Conservation (phyloP, 768 basidiomycete species). For the Clavaria fumosa region DNA sequence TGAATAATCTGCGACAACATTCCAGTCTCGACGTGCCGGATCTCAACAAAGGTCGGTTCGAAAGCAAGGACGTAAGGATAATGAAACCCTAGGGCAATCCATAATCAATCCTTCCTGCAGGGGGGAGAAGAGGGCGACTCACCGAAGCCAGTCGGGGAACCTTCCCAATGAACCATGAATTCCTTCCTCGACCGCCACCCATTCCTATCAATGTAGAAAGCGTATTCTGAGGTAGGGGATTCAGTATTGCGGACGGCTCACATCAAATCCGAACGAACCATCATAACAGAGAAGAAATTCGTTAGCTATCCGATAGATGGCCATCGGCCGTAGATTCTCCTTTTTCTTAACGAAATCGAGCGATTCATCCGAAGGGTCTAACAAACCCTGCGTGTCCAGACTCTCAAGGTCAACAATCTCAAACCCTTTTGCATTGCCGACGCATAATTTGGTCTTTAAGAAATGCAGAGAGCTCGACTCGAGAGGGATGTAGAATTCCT, state of each 20-base stretch:
- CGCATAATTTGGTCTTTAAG: slow-evolving; percentile 92
- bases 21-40: slow-evolving; percentile 90
- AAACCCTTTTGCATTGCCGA: slow-evolving; percentile 93
- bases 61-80: slow-evolving; percentile 96
- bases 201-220: slow-evolving; percentile 96
- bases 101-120: slow-evolving; percentile 4
- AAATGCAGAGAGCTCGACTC: slow-evolving; percentile 96
- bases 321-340: slow-evolving; percentile 83
- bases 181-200: slow-evolving; percentile 81
- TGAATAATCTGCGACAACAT: slow-evolving; percentile 89
- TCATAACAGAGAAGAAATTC: slow-evolving; percentile 97
- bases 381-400: slow-evolving; percentile 87
- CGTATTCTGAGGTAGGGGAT: slow-evolving; percentile 60
- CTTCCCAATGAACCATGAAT: slow-evolving; percentile 97
- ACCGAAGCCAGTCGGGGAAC: slow-evolving; percentile 89
- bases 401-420: slow-evolving; percentile 97
- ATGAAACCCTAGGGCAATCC: slow-evolving; percentile 54
- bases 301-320: slow-evolving; percentile 92
- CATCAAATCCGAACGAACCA: slow-evolving; percentile 35
- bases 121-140: slow-evolving; percentile 17
- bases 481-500: slow-evolving; percentile 99
- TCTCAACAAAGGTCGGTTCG: slow-evolving; percentile 92
- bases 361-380: slow-evolving; percentile 83
- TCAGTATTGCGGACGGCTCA: slow-evolving; percentile 6
- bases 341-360: slow-evolving; percentile 88